Evolutionary conservation across 495 filamentous ascomycete species (phyloP).

Genomic region (Aspergillus nidulans): DNA sequence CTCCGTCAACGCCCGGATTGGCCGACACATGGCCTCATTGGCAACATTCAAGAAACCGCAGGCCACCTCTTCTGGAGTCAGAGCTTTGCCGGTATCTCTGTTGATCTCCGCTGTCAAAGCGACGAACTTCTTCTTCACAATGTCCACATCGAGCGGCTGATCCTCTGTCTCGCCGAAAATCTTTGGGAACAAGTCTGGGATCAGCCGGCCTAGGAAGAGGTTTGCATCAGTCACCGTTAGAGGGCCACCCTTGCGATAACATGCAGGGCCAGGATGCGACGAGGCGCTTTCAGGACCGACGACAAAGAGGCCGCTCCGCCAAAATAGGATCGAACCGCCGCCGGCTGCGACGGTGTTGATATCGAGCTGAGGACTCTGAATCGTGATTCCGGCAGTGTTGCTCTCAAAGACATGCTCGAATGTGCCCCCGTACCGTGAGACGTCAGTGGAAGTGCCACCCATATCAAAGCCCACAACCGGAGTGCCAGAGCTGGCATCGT

Average conservation of each 20-base stretch:
- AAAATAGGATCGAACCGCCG: constrained; percentile 79
- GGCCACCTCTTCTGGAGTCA: constrained; percentile 75
- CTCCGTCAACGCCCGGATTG: constrained; percentile 88
- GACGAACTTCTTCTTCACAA: constrained; percentile 64
- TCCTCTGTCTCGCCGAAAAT: not conserved
- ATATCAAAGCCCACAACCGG: constrained; percentile 93
- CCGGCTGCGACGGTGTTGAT: constrained; percentile 94
- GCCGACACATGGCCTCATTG: constrained; percentile 92
- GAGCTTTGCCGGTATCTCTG: constrained; percentile 42
- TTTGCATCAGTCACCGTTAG: constrained; percentile 90
- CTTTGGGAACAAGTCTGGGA: constrained; percentile 81
- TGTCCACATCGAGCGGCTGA: constrained; percentile 62
- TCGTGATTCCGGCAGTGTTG: constrained; percentile 83
- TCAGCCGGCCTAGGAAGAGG: constrained; percentile 70
- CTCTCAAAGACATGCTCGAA: constrained; percentile 95
- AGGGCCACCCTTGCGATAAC: constrained; percentile 86
- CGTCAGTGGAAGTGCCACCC: constrained; percentile 87
- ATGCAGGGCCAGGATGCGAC: constrained; percentile 83
- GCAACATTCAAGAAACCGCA: constrained; percentile 78
- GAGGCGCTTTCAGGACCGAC: constrained; percentile 85
- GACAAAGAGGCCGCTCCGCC: constrained; percentile 79
- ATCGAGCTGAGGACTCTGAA: constrained; percentile 85
- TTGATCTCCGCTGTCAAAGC: constrained; percentile 73
- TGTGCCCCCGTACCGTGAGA: constrained; percentile 76
- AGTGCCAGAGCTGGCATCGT: constrained; percentile 69